Base-by-base conservation (phyloP, 805 yeast species). In the Scheffersomyces stipitis region DNA sequence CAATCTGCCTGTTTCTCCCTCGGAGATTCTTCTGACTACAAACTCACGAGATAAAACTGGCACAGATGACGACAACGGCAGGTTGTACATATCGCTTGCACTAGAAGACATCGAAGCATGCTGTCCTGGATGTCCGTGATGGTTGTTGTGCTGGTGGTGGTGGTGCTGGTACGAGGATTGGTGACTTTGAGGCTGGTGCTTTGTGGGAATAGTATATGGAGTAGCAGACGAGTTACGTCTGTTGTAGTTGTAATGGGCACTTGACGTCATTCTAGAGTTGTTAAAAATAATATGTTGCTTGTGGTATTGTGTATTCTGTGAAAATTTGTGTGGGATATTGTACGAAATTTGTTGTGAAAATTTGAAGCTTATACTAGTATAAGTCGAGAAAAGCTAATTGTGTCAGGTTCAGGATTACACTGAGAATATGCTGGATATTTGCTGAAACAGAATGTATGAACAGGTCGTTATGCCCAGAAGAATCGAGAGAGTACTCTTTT, bases 1-100 rank as follows among this genome's bases (percentile, higher is more conserved):
- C 33, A 85, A 69, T 32, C 96, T 65, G 15, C 95, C 95, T 3
- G 88, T 78, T 56, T 86, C 95, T 31, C 95, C 95, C 58, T 86
- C 96, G 33, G 86, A 78, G 36, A 85, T 85, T 38, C 96, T 69
- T 43, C 96, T 71, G 12, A 84, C 91, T 3, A 86, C 95, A 60
- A 86, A 84, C 46, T 83, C 83, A 42, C 85, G 61, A 4, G 77
- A 65, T 33, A 80, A 58, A 40, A 75, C 52, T 9, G 78, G 75
- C n/a, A 66, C 69, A 2, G 69, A 59, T 3, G 59, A 26, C 28
- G 69, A 51, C 24, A 50, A 20, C 9, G 24, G 24, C n/a, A n/a
- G n/a, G 7, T 7, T 10, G 10, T 20, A 10, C 10, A 20, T 20
- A 20, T 20, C 24, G 7, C 9, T 7, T 7, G 24, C 24, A 7